These are phyloP conservation scores for Trametes coccinea DNA, from an alignment of 768 basidiomycete species.

Conservation along the genomic window DNA sequence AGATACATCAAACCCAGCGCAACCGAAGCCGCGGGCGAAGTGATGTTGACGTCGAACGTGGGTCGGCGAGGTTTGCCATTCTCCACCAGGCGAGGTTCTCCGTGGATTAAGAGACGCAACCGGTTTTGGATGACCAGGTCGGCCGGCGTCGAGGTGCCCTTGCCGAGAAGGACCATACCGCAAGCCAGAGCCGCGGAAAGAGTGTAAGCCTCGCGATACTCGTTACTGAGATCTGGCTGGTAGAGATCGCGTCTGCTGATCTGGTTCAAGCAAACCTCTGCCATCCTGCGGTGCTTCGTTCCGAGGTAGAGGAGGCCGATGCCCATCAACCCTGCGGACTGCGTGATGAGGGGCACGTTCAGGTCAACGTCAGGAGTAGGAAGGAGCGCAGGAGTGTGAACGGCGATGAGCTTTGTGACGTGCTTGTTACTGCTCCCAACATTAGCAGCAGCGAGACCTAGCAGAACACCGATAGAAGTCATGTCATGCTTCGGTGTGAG, in stretches of 20 bases:
- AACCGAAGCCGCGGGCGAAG: conserved; percentile 88
- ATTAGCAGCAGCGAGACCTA: conserved; percentile 92
- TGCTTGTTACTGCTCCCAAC: conserved; percentile 83
- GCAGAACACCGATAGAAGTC: conserved; percentile 89
- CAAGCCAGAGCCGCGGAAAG: conserved; percentile 87
- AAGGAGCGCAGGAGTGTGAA: conserved; percentile 91
- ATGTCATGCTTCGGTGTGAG: conserved; percentile 95
- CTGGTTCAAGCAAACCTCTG: conserved; percentile 86
- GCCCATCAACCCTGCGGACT: conserved; percentile 84
- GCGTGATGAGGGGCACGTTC: conserved; percentile 87
- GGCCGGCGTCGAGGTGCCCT: conserved; percentile 75
- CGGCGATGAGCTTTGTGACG: conserved; percentile 87
- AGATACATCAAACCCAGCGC: conserved; percentile 94
- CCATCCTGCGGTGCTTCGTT: conserved; percentile 85
- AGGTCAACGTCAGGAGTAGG: conserved; percentile 86
- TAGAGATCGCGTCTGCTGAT: conserved; percentile 76
- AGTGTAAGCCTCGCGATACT: conserved; percentile 91
- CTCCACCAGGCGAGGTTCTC: conserved; percentile 51
- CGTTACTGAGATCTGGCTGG: conserved; percentile 81
- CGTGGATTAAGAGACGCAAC: conserved; percentile 74
- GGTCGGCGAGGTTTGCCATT: conserved; percentile 40
- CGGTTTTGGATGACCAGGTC: conserved; percentile 70
- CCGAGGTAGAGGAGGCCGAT: conserved; percentile 91
- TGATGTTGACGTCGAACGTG: conserved; percentile 83
- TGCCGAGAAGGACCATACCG: conserved; percentile 95